These are phyloP conservation scores for Wallacemonas sp. DNA, from an alignment of 208 protist species.

Conservation along the genomic window DNA sequence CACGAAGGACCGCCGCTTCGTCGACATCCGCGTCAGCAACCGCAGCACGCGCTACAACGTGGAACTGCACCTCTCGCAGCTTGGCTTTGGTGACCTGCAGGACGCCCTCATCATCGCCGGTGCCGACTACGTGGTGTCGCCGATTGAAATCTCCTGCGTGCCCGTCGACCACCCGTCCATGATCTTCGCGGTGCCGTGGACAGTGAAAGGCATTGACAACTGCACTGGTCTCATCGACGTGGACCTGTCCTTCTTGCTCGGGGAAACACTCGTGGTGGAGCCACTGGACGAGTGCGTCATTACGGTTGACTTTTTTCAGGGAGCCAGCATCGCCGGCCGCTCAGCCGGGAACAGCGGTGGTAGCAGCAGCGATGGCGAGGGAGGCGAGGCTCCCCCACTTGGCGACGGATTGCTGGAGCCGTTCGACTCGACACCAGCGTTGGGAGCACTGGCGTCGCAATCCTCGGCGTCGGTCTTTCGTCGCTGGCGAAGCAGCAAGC, in stretches of 20 bases:
- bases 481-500: slow-evolving; percentile 11
- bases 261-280: slow-evolving; percentile 57
- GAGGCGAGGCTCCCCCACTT: no score
- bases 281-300: slow-evolving; percentile 79
- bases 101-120: slow-evolving; percentile 72
- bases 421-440: neutral
- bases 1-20: slow-evolving; percentile 66
- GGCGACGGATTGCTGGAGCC: no score
- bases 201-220: slow-evolving; percentile 60
- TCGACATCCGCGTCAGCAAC: slow-evolving; percentile 77
- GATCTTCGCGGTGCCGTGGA: slow-evolving; percentile 59
- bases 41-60: slow-evolving; percentile 74
- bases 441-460: neutral
- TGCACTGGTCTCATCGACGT: slow-evolving; percentile 61
- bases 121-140: slow-evolving; percentile 79
- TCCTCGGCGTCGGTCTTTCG: neutral
- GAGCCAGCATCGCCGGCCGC: neutral
- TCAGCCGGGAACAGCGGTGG: neutral
- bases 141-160: slow-evolving; percentile 75
- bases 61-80: slow-evolving; percentile 63
- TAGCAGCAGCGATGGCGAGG: neutral
- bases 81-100: slow-evolving; percentile 59
- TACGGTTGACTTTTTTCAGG: slow-evolving; percentile 30
- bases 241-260: slow-evolving; percentile 54
- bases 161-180: slow-evolving; percentile 22